phyloP scores from a whole-genome alignment of 345 rosid species.

The Lepidium sativum region DNA sequence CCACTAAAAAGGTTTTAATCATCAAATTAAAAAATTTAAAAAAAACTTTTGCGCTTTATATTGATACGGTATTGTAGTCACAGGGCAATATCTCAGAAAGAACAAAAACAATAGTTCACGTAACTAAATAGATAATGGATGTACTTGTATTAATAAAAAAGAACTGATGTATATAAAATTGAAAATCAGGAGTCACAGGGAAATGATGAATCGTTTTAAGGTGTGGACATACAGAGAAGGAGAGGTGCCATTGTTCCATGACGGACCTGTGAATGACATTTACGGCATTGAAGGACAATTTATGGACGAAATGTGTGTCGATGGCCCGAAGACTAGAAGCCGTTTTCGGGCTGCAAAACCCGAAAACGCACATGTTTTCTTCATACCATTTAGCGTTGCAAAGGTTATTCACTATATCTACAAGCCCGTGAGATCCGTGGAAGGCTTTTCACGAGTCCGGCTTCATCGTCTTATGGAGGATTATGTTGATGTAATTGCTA shows the following conservation, averaged over 20 bases:
- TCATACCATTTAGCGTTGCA: slow-evolving; percentile 53
- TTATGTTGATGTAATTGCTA: slow-evolving; percentile 34
- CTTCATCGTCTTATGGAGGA: slow-evolving; percentile 48
- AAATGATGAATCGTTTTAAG: slow-evolving; percentile 57
- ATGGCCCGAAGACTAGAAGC: slow-evolving; percentile 26
- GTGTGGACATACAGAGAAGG: slow-evolving; percentile 74
- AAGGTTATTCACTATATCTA: slow-evolving; percentile 42
- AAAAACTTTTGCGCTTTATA: neutral
- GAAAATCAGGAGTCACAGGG: slow-evolving; percentile 50
- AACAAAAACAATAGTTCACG: neutral
- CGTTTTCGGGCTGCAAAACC: slow-evolving; percentile 36
- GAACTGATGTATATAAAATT: neutral
- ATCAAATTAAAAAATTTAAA: neutral
- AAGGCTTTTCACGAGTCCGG: slow-evolving; percentile 38
- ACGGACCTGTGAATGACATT: slow-evolving; percentile 52
- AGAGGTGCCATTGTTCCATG: slow-evolving; percentile 51
- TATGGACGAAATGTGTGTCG: slow-evolving; percentile 47
- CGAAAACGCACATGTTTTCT: slow-evolving; percentile 42
- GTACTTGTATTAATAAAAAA: neutral
- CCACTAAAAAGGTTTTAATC: neutral
- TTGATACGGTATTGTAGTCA: neutral
- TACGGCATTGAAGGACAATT: slow-evolving; percentile 63
- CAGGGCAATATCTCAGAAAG: neutral
- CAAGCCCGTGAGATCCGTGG: slow-evolving; percentile 32
- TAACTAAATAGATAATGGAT: neutral